These are phyloP conservation scores for Camelina neglecta DNA, from an alignment of 345 rosid species.

Conservation along the genomic window DNA sequence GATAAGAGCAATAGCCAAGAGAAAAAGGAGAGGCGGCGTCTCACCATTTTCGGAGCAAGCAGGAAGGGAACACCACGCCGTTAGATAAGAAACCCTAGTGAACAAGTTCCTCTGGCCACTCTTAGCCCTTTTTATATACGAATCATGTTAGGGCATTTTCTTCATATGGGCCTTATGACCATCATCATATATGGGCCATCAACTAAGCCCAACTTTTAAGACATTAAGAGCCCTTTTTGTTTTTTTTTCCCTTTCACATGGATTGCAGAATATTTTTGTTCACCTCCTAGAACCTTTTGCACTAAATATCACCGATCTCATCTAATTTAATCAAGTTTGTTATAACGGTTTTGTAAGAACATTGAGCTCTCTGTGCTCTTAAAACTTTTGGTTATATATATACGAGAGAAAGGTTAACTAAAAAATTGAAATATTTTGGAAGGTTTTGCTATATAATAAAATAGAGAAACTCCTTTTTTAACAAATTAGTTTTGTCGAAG, in stretches of 20 bases:
- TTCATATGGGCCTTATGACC: background rate
- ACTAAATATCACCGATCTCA: background rate
- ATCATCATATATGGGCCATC: background rate
- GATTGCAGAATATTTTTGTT: background rate
- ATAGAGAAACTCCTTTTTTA: constrained; percentile 37
- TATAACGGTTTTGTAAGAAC: background rate
- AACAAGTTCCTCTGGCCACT: background rate
- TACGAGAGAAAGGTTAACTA: background rate
- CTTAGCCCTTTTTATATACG: background rate
- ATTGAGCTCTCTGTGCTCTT: background rate
- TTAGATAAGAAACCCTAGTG: constrained; percentile 19
- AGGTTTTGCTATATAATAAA: constrained; percentile 37
- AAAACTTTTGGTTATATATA: background rate
- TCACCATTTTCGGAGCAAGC: constrained; percentile 28
- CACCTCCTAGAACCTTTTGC: background rate
- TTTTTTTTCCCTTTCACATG: background rate
- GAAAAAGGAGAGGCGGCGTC: too few relatives aligned
- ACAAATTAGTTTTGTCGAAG: constrained; percentile 37
- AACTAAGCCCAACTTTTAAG: background rate
- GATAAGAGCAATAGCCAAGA: background rate
- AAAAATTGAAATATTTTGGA: constrained; percentile 6
- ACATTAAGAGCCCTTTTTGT: background rate
- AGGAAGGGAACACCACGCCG: constrained; percentile 19
- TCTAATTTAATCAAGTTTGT: background rate
- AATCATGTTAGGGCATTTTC: constrained; percentile 19